Conservation (phyloP, 225 moss, liverwort and hornwort species). For the Straminergon stramineum region DNA sequence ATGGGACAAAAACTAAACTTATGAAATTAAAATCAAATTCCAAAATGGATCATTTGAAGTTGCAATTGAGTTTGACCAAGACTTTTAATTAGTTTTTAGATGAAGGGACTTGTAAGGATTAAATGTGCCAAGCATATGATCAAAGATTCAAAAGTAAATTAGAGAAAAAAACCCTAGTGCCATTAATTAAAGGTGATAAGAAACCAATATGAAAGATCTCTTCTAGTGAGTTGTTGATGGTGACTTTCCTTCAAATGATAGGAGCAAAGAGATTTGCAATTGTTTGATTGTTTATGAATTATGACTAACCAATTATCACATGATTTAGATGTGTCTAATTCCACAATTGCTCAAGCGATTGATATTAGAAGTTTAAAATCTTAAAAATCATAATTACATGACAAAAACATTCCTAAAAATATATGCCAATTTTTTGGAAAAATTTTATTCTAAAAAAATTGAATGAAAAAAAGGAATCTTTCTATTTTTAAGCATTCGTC, state of each 20-base stretch:
- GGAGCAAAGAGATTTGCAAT: not conserved
- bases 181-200: not conserved
- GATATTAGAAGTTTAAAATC: not conserved
- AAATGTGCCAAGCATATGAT: not conserved
- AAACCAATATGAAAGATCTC: not conserved
- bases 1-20: not conserved
- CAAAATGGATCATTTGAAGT: not conserved
- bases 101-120: not conserved
- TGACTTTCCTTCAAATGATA: not conserved
- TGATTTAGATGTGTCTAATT: not conserved
- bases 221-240: rapidly evolving
- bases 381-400: not conserved
- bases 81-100: not conserved
- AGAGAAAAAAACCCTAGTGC: not conserved
- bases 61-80: not conserved
- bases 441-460: rapidly evolving
- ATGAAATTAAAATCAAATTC: not conserved
- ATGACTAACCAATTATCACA: rapidly evolving
- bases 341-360: rapidly evolving
- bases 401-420: not conserved
- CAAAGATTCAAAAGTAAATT: not conserved
- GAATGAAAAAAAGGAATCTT: not conserved
- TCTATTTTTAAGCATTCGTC: not conserved
- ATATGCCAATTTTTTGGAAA: rapidly evolving
- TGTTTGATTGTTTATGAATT: not conserved